Percentiles rank a stretch among this genome's conserved stretches.
These are phyloP conservation scores for Globisporangium mamillatum DNA, from an alignment of 352 stramenopile genomes.

Conservation along the genomic window DNA sequence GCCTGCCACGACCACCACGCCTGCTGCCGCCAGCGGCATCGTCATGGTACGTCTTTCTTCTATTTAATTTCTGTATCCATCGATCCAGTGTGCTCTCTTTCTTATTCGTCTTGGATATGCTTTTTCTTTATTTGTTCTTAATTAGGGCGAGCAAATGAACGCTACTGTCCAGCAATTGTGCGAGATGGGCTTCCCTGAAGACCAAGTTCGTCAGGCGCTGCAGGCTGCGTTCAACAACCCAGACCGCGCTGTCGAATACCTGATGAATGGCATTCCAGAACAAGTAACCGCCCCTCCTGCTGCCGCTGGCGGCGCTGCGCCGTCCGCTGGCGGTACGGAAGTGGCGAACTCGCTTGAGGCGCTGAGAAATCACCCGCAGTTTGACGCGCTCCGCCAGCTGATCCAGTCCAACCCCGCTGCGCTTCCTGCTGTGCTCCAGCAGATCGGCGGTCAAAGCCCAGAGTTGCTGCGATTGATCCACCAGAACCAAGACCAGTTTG, in stretches of 20 bases:
- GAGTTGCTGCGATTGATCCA: constrained; percentile 84
- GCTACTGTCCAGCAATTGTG: constrained; percentile 68
- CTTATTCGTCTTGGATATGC: background rate
- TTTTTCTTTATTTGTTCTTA: background rate
- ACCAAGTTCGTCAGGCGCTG: constrained; percentile 75
- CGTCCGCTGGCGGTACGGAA: constrained; percentile 12
- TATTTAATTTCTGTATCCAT: background rate
- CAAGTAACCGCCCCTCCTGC: constrained; percentile 31
- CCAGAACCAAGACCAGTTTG: constrained; percentile 84
- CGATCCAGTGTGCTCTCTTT: background rate
- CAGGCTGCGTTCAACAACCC: constrained; percentile 86
- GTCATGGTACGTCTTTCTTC: constrained; percentile 19
- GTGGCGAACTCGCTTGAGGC: constrained; percentile 62
- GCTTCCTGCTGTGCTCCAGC: constrained; percentile 76
- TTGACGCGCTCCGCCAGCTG: constrained; percentile 75
- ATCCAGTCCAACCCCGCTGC: constrained; percentile 84
- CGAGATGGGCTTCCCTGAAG: constrained; percentile 88
- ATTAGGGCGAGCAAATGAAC: constrained; percentile 43
- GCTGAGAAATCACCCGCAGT: constrained; percentile 83
- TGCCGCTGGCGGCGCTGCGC: constrained; percentile 18
- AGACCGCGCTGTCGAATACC: constrained; percentile 83
- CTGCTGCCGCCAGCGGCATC: constrained; percentile 21
- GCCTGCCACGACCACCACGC: constrained; percentile 32
- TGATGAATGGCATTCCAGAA: constrained; percentile 87
- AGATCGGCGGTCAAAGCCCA: constrained; percentile 82